Evolutionary conservation across 1,284 basidiomycete genomes (phyloP), one percentile per base, ranked within the genome.

Genomic region (Vanrija pseudolonga): DNA sequence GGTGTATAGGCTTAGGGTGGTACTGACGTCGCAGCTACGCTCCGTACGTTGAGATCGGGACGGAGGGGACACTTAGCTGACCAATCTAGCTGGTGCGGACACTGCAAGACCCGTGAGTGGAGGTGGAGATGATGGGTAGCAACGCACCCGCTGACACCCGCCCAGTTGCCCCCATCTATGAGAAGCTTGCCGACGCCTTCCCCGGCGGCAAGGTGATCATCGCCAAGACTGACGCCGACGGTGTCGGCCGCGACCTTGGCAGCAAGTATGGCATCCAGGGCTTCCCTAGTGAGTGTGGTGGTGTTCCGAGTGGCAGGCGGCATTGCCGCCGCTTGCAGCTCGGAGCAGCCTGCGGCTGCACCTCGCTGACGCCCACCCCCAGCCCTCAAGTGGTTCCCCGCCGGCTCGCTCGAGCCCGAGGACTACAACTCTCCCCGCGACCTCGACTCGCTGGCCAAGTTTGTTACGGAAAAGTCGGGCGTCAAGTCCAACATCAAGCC

Each of bases 181-280:
- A 95, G 73, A 82, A 94, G 73, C 83, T 97, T 18, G 94, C 86
- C 37, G 88, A 95, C 68, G 87, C 88, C 12, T 97, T 86, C 69
- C 78, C 82, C 5, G 50, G 63, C 24, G 85, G 90, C 73, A 89
- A 88, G 71, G 88, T 97, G 22, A 65, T 90, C 51, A 85, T 97
- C 61, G 93, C 92, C 59, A 96, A 96, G 74, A 87, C 95, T 6
- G 92, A 97, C 65, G 93, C 91, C 1, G 93, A 97, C 67, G 89
- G 89, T 55, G 87, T 73, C 41, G 90, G 91, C 60, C 86, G 85
- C 67, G 66, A 68, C 19, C 67, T 76, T 23, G 76, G 76, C 26
- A 57, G 59, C 19, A 57, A 86, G 73, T 91, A 84, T 67, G 90
- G 82, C 18, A 86, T 96, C 22, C 83, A 80, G 17, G 91, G 92